Conservation (phyloP, 2,329 filamentous ascomycete genomes). For the Penicillium vulpinum region DNA sequence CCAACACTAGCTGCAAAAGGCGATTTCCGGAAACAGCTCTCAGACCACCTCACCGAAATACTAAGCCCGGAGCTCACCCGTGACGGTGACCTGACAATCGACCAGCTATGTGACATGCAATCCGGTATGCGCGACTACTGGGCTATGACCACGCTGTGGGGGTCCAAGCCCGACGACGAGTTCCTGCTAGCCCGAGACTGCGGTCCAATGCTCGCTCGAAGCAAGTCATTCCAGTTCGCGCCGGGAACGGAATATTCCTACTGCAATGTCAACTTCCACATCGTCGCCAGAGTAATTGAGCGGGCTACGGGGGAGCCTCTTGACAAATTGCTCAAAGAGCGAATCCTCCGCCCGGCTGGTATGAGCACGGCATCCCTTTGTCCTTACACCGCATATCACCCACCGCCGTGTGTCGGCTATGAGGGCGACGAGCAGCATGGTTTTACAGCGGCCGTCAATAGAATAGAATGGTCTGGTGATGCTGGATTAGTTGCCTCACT, state of each 20-base stretch:
- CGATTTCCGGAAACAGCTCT: conserved; percentile 34
- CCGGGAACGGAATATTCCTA: conserved; percentile 49
- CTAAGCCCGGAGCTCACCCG: conserved; percentile 26
- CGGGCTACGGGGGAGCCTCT: conserved; percentile 39
- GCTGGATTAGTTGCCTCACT: conserved; percentile 48
- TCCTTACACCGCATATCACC: conserved; percentile 40
- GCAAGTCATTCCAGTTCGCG: conserved; percentile 43
- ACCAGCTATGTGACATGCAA: conserved; percentile 44
- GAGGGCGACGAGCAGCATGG: conserved; percentile 44
- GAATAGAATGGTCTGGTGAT: conserved; percentile 51
- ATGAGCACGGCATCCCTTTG: conserved; percentile 46
- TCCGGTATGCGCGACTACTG: conserved; percentile 51
- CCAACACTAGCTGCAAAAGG: conserved; percentile 28
- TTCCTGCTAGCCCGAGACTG: conserved; percentile 40
- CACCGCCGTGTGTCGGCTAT: conserved; percentile 46
- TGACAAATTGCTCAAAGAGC: conserved; percentile 36
- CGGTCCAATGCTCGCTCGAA: conserved; percentile 32
- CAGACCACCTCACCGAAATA: conserved; percentile 27
- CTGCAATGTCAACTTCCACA: conserved; percentile 47
- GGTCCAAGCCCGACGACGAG: conserved; percentile 41
- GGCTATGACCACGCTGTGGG: conserved; percentile 48
- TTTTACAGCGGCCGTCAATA: conserved; percentile 40
- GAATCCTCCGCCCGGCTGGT: conserved; percentile 43
- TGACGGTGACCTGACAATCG: conserved; percentile 35
- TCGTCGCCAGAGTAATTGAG: conserved; percentile 43